A percentile compares a stretch with the other conserved stretches of the same genome.
Conservation (phyloP, 495 filamentous ascomycete species). For the Aspergillus saccharolyticus region DNA sequence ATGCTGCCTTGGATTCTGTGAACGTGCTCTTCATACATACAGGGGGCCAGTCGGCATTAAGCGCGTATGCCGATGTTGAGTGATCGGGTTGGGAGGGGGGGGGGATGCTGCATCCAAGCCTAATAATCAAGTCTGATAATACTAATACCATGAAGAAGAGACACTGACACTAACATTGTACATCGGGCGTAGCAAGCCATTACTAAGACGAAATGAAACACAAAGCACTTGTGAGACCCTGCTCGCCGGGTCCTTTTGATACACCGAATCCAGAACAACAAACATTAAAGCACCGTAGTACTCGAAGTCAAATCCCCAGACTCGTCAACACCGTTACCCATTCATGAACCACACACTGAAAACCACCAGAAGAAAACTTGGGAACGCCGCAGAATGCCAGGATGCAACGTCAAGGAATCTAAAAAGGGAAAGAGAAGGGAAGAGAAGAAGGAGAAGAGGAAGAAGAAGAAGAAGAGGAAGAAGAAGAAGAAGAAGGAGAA, state of each 20-base stretch:
- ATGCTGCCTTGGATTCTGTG: neutral
- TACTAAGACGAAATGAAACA: conserved; percentile 7
- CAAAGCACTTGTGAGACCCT: conserved; percentile 12
- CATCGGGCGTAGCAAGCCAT: neutral
- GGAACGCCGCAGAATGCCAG: conserved; percentile 11
- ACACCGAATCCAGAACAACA: conserved; percentile 9
- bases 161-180: conserved; percentile 6
- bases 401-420: neutral
- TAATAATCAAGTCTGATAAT: too few relatives aligned
- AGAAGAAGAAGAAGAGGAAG: neutral
- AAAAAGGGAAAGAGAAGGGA: conserved; percentile 1
- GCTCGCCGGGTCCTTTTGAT: conserved; percentile 19
- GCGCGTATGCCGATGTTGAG: conserved; percentile 29
- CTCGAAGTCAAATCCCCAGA: neutral
- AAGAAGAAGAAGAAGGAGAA: conserved; percentile 4
- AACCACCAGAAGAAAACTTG: conserved; percentile 3
- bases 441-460: too few relatives aligned
- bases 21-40: conserved; percentile 42
- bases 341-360: conserved; percentile 16
- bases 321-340: conserved; percentile 16
- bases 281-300: neutral
- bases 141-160: conserved; percentile 3
- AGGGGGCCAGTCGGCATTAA: conserved; percentile 34
- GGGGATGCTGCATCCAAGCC: too few relatives aligned
- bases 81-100: too few relatives aligned